phyloP scores from a whole-genome alignment of 1,284 basidiomycete species.

The Testicularia cyperi region DNA sequence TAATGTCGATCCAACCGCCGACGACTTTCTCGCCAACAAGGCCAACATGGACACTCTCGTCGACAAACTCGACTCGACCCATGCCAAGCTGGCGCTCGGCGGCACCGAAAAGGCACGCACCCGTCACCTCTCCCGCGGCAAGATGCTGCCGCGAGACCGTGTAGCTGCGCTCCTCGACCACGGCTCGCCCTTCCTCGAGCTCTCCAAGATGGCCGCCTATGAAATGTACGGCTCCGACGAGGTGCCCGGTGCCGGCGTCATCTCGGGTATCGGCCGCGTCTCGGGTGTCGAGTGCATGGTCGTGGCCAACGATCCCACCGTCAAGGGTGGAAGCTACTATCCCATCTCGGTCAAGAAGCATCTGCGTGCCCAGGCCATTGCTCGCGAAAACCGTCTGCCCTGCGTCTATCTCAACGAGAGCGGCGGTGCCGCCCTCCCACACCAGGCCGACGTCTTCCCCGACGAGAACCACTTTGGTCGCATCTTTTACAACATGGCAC shows the following conservation, averaged over 20 bases:
- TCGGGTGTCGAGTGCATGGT: conserved; percentile 80
- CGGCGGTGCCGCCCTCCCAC: conserved; percentile 86
- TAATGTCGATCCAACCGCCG: conserved; percentile 38
- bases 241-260: conserved; percentile 84
- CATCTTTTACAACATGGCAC: conserved; percentile 96
- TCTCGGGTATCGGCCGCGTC: conserved; percentile 82
- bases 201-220: conserved; percentile 81
- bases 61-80: conserved; percentile 34
- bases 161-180: conserved; percentile 77
- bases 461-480: conserved; percentile 91
- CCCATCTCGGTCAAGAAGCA: conserved; percentile 95
- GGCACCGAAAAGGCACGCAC: conserved; percentile 70
- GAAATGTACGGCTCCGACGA: conserved; percentile 77
- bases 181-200: conserved; percentile 84
- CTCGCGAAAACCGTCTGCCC: conserved; percentile 81
- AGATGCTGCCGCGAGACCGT: conserved; percentile 77
- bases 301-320: conserved; percentile 80
- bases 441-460: conserved; percentile 87
- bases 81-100: conserved; percentile 57
- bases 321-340: conserved; percentile 63
- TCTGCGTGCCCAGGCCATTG: conserved; percentile 87
- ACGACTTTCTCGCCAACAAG: conserved; percentile 44
- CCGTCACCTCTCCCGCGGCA: conserved; percentile 76
- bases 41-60: conserved; percentile 46
- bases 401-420: conserved; percentile 94